phyloP scores from a whole-genome alignment of 495 filamentous ascomycete genomes.

The Geoglossum glabrum region DNA sequence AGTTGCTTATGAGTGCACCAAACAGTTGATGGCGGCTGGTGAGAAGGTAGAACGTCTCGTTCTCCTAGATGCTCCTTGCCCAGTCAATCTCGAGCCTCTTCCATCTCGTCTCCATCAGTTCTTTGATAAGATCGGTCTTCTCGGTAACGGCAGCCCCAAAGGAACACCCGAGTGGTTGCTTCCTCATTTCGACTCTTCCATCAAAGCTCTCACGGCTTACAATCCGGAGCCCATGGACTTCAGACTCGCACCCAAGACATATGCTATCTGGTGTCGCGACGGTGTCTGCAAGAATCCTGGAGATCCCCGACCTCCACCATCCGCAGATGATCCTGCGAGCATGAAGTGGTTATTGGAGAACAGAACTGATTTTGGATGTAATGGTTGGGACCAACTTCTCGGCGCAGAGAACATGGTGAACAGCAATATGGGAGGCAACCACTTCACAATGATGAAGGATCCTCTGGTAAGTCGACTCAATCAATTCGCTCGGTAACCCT shows the following conservation, averaged over 20 bases:
- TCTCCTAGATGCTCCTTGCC: conserved; percentile 19
- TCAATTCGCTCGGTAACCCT: background rate
- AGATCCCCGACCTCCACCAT: conserved; percentile 9
- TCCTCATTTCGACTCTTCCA: conserved; percentile 18
- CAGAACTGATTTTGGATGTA: conserved; percentile 18
- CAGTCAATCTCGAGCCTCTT: conserved; percentile 14
- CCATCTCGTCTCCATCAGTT: conserved; percentile 17
- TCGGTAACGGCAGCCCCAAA: conserved; percentile 15
- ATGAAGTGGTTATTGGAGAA: conserved; percentile 21
- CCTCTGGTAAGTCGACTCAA: background rate
- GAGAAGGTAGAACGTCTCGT: conserved; percentile 18
- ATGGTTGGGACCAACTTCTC: conserved; percentile 17
- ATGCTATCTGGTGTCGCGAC: conserved; percentile 18
- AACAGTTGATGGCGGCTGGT: conserved; percentile 14
- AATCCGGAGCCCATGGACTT: conserved; percentile 11
- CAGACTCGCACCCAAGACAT: conserved; percentile 7
- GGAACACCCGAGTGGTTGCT: conserved; percentile 17
- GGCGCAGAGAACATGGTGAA: conserved; percentile 12
- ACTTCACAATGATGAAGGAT: conserved; percentile 20
- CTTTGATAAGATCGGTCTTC: conserved; percentile 24
- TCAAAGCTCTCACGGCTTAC: conserved; percentile 19
- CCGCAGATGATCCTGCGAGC: conserved; percentile 16
- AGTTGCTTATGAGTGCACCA: conserved; percentile 21
- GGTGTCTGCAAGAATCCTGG: conserved; percentile 12
- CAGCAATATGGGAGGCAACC: conserved; percentile 17